These are phyloP conservation scores for Penicillium coffeae DNA, from an alignment of 495 filamentous ascomycete species.

Conservation along the genomic window DNA sequence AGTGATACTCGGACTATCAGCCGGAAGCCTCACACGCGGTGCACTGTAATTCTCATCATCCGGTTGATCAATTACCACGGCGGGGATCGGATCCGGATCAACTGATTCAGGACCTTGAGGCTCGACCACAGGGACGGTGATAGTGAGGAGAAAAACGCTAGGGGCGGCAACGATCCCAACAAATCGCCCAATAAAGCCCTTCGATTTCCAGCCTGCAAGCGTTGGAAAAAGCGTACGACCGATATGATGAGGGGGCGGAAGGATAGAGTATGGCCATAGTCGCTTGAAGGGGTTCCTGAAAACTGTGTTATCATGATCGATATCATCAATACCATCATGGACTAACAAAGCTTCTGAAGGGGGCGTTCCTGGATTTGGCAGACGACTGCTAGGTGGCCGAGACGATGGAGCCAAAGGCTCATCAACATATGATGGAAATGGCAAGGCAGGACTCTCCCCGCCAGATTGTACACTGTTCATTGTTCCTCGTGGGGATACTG, in stretches of 20 bases:
- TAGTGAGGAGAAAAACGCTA: conserved; percentile 83
- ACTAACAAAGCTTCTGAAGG: conserved; percentile 45
- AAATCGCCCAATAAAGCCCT: conserved; percentile 70
- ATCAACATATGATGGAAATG: conserved; percentile 53
- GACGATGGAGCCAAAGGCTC: conserved; percentile 37
- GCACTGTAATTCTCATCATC: conserved; percentile 18
- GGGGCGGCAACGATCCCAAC: conserved; percentile 78
- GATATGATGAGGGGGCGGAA: conserved; percentile 68
- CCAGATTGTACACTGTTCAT: conserved; percentile 9
- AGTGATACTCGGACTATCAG: conserved; percentile 39
- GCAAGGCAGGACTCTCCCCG: conserved; percentile 32
- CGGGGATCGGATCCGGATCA: conserved; percentile 30
- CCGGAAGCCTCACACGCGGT: conserved; percentile 37
- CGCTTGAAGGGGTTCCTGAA: conserved; percentile 22
- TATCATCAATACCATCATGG: conserved; percentile 24
- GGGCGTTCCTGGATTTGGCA: conserved; percentile 43
- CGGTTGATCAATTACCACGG: conserved; percentile 34
- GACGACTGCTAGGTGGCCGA: conserved; percentile 50
- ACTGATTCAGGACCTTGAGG: conserved; percentile 48
- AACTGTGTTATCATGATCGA: conserved; percentile 10
- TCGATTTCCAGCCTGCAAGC: conserved; percentile 71
- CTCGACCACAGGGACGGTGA: conserved; percentile 91
- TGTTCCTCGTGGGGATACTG: conserved; percentile 33
- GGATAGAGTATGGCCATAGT: conserved; percentile 74
- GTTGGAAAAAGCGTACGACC: conserved; percentile 83